Evolutionary conservation across 2,329 filamentous ascomycete genomes (phyloP).

Genomic region (Polytolypa hystricis): DNA sequence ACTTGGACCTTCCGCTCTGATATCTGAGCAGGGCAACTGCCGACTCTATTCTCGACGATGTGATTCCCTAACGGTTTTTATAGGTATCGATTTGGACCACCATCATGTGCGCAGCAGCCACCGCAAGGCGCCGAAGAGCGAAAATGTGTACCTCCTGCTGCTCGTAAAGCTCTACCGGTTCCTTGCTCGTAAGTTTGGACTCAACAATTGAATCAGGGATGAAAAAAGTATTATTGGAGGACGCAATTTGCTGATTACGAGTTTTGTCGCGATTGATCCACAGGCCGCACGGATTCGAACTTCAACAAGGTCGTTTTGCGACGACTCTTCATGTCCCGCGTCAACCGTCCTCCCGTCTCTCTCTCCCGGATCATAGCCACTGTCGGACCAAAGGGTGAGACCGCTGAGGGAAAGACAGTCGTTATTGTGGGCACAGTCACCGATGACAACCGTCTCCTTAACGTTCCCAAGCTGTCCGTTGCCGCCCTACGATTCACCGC

Average conservation of each 20-base stretch:
- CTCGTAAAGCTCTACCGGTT: constrained; percentile 98
- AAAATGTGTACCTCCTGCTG: constrained; percentile 95
- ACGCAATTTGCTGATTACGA: constrained; percentile 5
- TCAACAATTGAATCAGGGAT: no score
- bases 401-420: constrained; percentile 62
- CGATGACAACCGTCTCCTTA: constrained; percentile 89
- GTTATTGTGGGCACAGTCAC: constrained; percentile 93
- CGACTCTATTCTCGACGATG: background rate
- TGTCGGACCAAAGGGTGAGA: constrained; percentile 27
- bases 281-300: constrained; percentile 86
- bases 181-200: constrained; percentile 77
- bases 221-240: constrained; percentile 7
- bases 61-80: background rate
- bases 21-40: no score
- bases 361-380: constrained; percentile 78
- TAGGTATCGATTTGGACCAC: constrained; percentile 48
- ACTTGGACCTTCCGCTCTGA: constrained; percentile 1
- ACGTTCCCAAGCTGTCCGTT: constrained; percentile 82
- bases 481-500: constrained; percentile 95
- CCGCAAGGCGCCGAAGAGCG: constrained; percentile 92
- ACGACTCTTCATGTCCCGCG: constrained; percentile 96
- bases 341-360: constrained; percentile 92
- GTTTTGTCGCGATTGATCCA: constrained; percentile 4
- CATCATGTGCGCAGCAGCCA: constrained; percentile 58
- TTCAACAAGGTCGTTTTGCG: constrained; percentile 99